Base-by-base conservation (phyloP, 108 stramenopile genomes). In the Fistulifera pelliculosa region DNA sequence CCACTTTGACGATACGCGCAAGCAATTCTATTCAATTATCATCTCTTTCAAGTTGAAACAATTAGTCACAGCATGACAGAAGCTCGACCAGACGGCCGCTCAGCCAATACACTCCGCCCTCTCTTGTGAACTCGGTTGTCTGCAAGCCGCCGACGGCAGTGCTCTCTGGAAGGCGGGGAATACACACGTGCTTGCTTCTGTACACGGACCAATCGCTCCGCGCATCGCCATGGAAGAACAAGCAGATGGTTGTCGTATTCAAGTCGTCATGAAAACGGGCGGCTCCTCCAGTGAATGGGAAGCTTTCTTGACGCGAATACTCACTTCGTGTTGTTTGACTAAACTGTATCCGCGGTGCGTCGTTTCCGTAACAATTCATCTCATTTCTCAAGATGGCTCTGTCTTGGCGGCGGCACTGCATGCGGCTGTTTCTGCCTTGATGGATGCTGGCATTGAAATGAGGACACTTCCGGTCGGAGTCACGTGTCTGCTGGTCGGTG, bases 161-260 rank as follows among this genome's bases (percentile, higher is more conserved):
- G 85, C 88, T 16, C 68, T 75, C 41, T 87, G 87, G 58, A 73
- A 74, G 56, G 71, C 73, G 10, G 92, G 94, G 49, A 58, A 56
- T 12, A 95, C 94, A 12, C 84, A 87, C 45, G 80, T 94, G 16
- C 53, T 95, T 60, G 90, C 82, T 1, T 87, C 92, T 1, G 73
- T 89, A 3, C 78, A 95, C 58, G 94, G 94, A 6, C 94, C 94
- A 1, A 63, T 85, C 1, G 90, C 86, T 27, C 90, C 94, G 8
- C 67, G 80, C 21, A 47, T 61, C 15, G 51, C 72, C n/a, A 47
- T 69, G 45, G 80, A 92, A 38, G 58, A 69, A 24, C 35, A 47
- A 16, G 64, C 84, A 39, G 49, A 65, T 13, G 85, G 72, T 2
- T 35, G 31, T 35, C 38, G 53, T 7, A 68, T 92, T 16, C 77